Evolutionary conservation across 805 yeast species (phyloP).

Genomic region (Candida qinlingensis): DNA sequence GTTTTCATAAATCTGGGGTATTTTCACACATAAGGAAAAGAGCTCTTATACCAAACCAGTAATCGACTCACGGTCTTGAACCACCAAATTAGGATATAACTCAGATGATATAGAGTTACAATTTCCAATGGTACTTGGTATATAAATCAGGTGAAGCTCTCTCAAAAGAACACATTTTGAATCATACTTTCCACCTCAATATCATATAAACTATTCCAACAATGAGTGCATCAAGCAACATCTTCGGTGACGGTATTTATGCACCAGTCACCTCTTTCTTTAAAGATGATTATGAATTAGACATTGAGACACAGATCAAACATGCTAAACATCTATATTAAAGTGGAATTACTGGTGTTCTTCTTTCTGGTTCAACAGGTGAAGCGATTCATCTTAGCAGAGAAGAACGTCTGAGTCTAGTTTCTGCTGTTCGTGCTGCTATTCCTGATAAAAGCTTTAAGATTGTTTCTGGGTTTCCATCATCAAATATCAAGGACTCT

Average conservation of each 20-base stretch:
- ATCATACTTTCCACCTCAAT: too few species aligned
- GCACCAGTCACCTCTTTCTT: slow-evolving; percentile 30
- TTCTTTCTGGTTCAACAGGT: slow-evolving; percentile 36
- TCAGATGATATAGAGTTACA: too few species aligned
- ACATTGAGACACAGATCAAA: slow-evolving; percentile 27
- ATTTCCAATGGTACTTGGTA: too few species aligned
- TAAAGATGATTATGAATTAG: slow-evolving; percentile 25
- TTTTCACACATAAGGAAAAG: too few species aligned
- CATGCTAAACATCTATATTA: slow-evolving; percentile 28
- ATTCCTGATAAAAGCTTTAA: slow-evolving; percentile 28
- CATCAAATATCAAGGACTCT: slow-evolving; percentile 25
- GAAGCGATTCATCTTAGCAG: slow-evolving; percentile 31
- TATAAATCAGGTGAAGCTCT: too few species aligned
- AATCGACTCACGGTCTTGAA: too few species aligned
- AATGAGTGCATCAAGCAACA: background rate
- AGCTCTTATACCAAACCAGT: too few species aligned
- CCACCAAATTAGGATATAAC: too few species aligned
- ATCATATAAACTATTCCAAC: too few species aligned
- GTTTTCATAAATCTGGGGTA: too few species aligned
- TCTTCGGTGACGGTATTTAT: slow-evolving; percentile 24
- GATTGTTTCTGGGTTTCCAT: slow-evolving; percentile 31
- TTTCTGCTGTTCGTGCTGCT: slow-evolving; percentile 26
- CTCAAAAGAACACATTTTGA: too few species aligned
- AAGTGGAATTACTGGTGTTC: slow-evolving; percentile 31
- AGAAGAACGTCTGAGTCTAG: slow-evolving; percentile 29